These are phyloP conservation scores for Mycena filopes DNA, from an alignment of 768 basidiomycete species.

Conservation along the genomic window DNA sequence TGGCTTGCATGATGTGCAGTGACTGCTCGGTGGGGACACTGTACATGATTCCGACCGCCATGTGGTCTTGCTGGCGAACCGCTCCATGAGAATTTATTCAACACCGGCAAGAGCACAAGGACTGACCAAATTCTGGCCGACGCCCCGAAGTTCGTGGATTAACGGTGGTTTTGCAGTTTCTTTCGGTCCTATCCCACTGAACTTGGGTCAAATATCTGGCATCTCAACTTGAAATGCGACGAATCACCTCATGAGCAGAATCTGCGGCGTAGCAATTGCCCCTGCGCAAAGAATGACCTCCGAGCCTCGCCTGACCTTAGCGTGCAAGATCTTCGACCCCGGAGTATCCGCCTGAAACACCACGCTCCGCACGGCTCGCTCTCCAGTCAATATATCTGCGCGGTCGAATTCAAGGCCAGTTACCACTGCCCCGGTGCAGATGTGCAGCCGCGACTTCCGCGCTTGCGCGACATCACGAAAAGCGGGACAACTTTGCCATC, in stretches of 20 bases:
- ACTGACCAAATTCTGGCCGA: not conserved
- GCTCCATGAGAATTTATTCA: not conserved
- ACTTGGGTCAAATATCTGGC: too few species aligned
- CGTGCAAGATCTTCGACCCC: not conserved
- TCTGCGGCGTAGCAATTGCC: not conserved
- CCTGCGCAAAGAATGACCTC: not conserved
- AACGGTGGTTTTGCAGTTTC: not conserved
- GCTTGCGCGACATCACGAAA: not conserved
- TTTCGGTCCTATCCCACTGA: not conserved
- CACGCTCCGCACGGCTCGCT: too few species aligned
- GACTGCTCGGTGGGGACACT: not conserved
- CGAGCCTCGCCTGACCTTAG: not conserved
- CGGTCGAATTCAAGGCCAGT: too few species aligned
- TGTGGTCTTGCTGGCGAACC: slow-evolving; percentile 4
- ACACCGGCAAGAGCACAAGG: not conserved
- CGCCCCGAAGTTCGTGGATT: not conserved
- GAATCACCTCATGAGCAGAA: not conserved
- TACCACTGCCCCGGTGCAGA: too few species aligned
- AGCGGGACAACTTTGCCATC: not conserved
- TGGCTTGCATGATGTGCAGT: not conserved
- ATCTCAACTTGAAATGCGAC: not conserved
- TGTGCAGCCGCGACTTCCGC: too few species aligned
- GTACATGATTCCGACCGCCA: not conserved
- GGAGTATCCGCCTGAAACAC: too few species aligned
- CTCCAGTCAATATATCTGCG: too few species aligned